These are phyloP conservation scores for Podila minutissima DNA, from an alignment of 192 early-diverging fungal genomes.

Conservation along the genomic window DNA sequence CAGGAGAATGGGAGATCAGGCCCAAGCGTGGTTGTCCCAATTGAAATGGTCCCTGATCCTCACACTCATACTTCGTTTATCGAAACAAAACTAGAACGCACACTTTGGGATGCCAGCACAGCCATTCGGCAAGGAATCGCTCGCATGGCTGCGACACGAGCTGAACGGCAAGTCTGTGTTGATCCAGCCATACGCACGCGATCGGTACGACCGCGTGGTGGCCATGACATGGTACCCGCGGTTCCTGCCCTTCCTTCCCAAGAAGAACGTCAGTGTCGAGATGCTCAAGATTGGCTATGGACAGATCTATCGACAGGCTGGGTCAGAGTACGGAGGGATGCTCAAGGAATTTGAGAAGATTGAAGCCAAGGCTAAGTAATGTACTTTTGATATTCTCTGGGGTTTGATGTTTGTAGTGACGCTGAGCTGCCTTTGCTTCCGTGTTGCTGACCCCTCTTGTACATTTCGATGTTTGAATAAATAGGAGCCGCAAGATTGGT, in stretches of 20 bases:
- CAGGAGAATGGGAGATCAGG: not conserved
- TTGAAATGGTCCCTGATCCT: not conserved
- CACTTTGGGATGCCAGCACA: conserved; percentile 75
- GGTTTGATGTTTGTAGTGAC: not conserved
- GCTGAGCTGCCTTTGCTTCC: not conserved
- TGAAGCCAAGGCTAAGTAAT: conserved; percentile 65
- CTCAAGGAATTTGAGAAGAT: conserved; percentile 54
- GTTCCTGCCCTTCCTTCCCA: conserved; percentile 47
- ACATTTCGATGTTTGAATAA: conserved; percentile 4
- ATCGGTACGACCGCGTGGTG: conserved; percentile 71
- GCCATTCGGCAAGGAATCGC: conserved; percentile 64
- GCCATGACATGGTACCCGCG: conserved; percentile 64
- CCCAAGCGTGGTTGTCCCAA: not conserved
- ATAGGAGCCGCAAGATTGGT: conserved; percentile 49
- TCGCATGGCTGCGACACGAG: conserved; percentile 56
- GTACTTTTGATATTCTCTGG: not conserved
- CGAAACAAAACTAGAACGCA: conserved; percentile 41
- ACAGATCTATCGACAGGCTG: conserved; percentile 64
- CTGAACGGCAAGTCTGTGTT: conserved; percentile 56
- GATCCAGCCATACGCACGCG: conserved; percentile 59
- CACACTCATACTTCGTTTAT: no score
- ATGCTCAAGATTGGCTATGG: conserved; percentile 68
- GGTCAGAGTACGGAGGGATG: conserved; percentile 65
- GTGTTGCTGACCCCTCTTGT: not conserved
- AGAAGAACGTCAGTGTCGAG: conserved; percentile 67